These are phyloP conservation scores for Aegilops tauschii DNA, from an alignment of 176 grass and related monocot species.

Conservation along the genomic window DNA sequence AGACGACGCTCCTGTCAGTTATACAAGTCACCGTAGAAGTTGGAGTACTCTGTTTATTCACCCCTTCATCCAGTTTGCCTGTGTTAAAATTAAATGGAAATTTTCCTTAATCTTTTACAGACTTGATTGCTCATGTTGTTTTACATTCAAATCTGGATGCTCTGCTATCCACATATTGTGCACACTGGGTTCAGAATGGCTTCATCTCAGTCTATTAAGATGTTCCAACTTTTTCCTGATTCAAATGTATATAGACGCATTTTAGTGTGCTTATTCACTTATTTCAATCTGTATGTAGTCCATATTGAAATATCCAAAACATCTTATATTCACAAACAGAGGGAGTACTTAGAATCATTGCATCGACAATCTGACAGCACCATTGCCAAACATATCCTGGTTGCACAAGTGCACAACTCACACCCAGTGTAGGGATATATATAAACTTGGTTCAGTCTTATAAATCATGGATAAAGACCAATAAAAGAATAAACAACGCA, in stretches of 20 bases:
- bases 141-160: not conserved
- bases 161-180: not conserved
- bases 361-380: not conserved
- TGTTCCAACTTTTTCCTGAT: too few relatives aligned
- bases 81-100: not conserved
- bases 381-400: not conserved
- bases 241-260: too few relatives aligned
- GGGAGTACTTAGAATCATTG: not conserved
- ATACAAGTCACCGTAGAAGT: not conserved
- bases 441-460: not conserved
- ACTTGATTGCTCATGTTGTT: not conserved
- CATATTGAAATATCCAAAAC: too few relatives aligned
- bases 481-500: not conserved
- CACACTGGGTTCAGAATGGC: not conserved
- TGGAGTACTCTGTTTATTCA: not conserved
- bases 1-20: not conserved
- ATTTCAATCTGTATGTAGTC: too few relatives aligned
- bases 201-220: not conserved
- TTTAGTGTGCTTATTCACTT: too few relatives aligned
- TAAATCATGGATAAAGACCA: not conserved
- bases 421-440: not conserved
- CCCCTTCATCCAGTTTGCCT: not conserved
- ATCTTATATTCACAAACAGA: too few relatives aligned
- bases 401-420: not conserved
- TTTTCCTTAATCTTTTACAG: not conserved